These are phyloP conservation scores for Aphanomyces invadans DNA, from an alignment of 352 stramenopile species.

Conservation along the genomic window DNA sequence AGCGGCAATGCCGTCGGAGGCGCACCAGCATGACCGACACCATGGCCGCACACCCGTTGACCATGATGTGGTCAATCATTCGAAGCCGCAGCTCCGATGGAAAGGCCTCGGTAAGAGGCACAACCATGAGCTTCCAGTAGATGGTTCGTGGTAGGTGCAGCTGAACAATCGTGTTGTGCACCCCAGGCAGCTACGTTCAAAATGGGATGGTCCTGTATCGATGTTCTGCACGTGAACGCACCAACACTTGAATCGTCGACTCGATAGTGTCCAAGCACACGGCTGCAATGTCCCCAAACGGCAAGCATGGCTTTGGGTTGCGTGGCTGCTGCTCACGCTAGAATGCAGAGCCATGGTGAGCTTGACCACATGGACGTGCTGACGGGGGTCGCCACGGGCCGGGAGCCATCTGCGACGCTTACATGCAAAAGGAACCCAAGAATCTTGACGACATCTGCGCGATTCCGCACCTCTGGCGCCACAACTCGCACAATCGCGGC, in stretches of 20 bases:
- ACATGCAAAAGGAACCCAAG: conserved; percentile 38
- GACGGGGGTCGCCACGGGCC: no score
- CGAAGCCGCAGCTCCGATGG: conserved; percentile 39
- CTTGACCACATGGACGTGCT: no score
- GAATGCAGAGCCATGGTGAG: background rate
- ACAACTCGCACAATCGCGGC: conserved; percentile 30
- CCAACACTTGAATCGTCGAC: conserved; percentile 8
- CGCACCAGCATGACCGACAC: conserved; percentile 38
- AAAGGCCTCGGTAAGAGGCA: conserved; percentile 32
- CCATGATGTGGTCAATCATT: conserved; percentile 39
- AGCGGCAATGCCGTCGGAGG: background rate
- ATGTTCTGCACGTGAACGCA: background rate
- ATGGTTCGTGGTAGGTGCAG: conserved; percentile 30
- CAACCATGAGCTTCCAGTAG: conserved; percentile 35
- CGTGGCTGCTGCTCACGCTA: conserved; percentile 44
- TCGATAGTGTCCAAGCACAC: conserved; percentile 38
- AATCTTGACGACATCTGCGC: conserved; percentile 35
- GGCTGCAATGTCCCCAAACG: conserved; percentile 29
- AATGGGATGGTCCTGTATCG: no score
- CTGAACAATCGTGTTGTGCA: conserved; percentile 39
- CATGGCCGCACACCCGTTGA: conserved; percentile 39
- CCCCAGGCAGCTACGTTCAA: conserved; percentile 24
- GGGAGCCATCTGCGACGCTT: background rate
- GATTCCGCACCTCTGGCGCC: conserved; percentile 33
- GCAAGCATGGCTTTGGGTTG: conserved; percentile 38